Evolutionary conservation across 2,329 filamentous ascomycete genomes (phyloP), one percentile per base, ranked within the genome.

Genomic region (Rhinocladiella mackenziei): DNA sequence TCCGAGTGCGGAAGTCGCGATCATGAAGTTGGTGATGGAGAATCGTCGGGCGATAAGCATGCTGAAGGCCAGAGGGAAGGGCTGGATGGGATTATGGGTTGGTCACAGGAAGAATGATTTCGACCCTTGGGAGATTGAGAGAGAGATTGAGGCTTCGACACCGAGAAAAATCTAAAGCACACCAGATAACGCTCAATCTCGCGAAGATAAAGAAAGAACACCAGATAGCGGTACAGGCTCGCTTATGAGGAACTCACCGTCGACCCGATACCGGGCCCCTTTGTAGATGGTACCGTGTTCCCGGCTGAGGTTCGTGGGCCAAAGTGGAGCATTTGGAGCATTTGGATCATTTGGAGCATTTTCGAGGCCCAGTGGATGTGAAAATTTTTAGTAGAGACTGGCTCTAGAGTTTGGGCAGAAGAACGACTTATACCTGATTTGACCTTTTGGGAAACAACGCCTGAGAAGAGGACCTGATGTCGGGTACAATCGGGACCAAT

Each of bases 11-110:
- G 79, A 82, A 20, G 73, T 74, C 40, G 80, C 81, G 48, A 85
- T 77, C 51, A 74, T 59, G 58, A 85, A 84, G 66, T 85, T 83
- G 49, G 77, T 80, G 50, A 81, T 54, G 8, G 78, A 81, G 51
- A 83, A 69, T 14, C 67, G 62, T 48, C 73, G 72, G 1, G 72
- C 71, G 45, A 75, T 64, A 15, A 71, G 46, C 68, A 74, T 72
- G 14, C 26, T 37, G 34, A 15, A 10, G 18, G 15, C 17, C n/a
- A n/a, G n/a, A n/a, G n/a, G 6, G 32, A 20, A 14, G 5, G 20
- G 32, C 4, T 26, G 8, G 7, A 28, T 6, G 19, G 13, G 17
- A 6, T 19, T 20, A 7, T 33, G 4, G 8, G 23, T n/a, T n/a
- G 17, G 18, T 20, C 32, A 34, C 32, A 22, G 17, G 32, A 34